Conservation (phyloP, 1,284 basidiomycete species). For the Volvariella volvacea region DNA sequence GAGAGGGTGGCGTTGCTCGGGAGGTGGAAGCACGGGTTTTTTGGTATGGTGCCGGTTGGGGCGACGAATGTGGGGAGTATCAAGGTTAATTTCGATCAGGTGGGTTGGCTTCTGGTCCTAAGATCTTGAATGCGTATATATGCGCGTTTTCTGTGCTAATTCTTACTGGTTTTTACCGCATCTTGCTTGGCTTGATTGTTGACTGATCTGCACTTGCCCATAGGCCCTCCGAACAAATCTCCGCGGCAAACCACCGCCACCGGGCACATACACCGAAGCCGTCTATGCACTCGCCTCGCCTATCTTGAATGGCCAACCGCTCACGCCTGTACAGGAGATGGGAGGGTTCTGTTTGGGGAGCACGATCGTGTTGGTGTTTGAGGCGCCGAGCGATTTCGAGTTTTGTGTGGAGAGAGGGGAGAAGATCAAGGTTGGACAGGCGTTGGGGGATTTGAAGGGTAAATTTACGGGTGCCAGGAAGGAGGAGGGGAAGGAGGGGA, state of each 20-base stretch:
- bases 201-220: slow-evolving; percentile 1
- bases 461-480: slow-evolving; percentile 8
- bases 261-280: slow-evolving; percentile 91
- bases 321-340: slow-evolving; percentile 89
- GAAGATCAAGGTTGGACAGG: slow-evolving; percentile 85
- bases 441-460: slow-evolving; percentile 47
- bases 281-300: slow-evolving; percentile 79
- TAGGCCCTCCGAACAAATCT: slow-evolving; percentile 82
- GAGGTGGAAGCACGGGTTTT: slow-evolving; percentile 94
- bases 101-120: slow-evolving; percentile 21
- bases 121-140: too few species aligned
- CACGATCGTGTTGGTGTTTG: slow-evolving; percentile 96
- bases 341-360: slow-evolving; percentile 95
- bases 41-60: slow-evolving; percentile 95
- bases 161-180: too few species aligned
- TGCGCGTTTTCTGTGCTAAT: neutral
- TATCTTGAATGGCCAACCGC: slow-evolving; percentile 84
- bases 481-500: slow-evolving; percentile 17
- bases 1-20: slow-evolving; percentile 97
- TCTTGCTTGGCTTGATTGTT: neutral
- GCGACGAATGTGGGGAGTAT: slow-evolving; percentile 98
- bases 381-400: slow-evolving; percentile 83
- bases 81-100: slow-evolving; percentile 93
- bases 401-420: slow-evolving; percentile 80
- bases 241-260: slow-evolving; percentile 63